phyloP scores from a whole-genome alignment of 352 stramenopile species.

The Phytophthora ramorum region DNA sequence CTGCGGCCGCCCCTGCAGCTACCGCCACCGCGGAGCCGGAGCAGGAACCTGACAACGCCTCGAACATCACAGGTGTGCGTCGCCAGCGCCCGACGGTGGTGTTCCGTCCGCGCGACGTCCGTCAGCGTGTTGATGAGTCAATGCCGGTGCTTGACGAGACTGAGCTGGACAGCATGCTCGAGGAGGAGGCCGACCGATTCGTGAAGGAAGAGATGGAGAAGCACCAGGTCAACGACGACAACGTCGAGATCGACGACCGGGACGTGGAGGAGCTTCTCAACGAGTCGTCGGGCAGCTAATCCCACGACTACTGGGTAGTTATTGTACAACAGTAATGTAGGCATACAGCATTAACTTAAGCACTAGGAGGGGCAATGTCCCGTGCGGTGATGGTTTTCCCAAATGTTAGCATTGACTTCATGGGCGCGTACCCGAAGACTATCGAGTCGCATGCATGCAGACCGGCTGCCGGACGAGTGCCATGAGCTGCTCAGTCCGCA shows the following conservation, averaged over 20 bases:
- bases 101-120: slow-evolving; percentile 49
- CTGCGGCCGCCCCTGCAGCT: slow-evolving; percentile 9
- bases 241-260: slow-evolving; percentile 60
- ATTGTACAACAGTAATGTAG: slow-evolving; percentile 35
- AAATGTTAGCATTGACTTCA: too few species aligned
- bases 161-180: slow-evolving; percentile 65
- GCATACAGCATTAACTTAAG: slow-evolving; percentile 11
- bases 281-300: slow-evolving; percentile 38
- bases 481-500: too few species aligned
- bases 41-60: slow-evolving; percentile 30
- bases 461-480: too few species aligned
- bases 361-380: too few species aligned
- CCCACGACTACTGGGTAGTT: slow-evolving; percentile 4
- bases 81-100: slow-evolving; percentile 40
- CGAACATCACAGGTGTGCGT: slow-evolving; percentile 46
- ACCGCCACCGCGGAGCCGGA: slow-evolving; percentile 7
- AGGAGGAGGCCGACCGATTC: slow-evolving; percentile 66
- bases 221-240: slow-evolving; percentile 27
- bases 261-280: slow-evolving; percentile 72
- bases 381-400: too few species aligned
- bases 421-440: too few species aligned
- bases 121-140: slow-evolving; percentile 54
- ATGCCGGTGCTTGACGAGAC: slow-evolving; percentile 31
- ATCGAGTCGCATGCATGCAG: too few species aligned
- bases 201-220: slow-evolving; percentile 65